Base-by-base conservation (phyloP, 192 early-diverging fungal species). In the Linnemannia zychae region DNA sequence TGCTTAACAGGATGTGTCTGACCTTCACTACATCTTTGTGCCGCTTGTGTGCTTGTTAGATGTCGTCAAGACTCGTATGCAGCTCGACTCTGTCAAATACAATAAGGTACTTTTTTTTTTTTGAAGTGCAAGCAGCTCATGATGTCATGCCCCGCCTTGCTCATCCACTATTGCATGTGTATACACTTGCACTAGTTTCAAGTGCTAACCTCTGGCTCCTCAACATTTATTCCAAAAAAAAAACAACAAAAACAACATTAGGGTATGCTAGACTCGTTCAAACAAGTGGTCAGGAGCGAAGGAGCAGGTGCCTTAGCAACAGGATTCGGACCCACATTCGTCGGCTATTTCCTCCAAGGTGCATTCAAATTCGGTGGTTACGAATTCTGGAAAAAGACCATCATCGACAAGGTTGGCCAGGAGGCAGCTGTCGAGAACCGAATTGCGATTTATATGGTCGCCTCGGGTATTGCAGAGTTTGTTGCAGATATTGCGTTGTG, bases 11-110 rank as follows among this genome's bases (percentile, higher is more conserved):
- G 40, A n/a, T n/a, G n/a, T 9, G 9, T 44, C 40, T 44, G 9
- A 44, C 4, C 40, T 44, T 44, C 9, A 6, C 40, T 44, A 9
- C 40, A 9, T 44, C 40, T 9, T 44, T 44, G 40, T 44, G 40
- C 9, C 40, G 40, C 9, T 44, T 9, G n/a, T n/a, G n/a, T 44
- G 3, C 40, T 31, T 63, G 28, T 44, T 94, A 77, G 94, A 95
- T 89, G 94, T 95, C 75, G 93, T 94, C 77, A 95, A 95, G 88
- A 94, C 93, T 47, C 87, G 93, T 69, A 95, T 95, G 72, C 94
- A 95, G 82, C 89, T 95, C 65, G 90, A 91, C 31, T 89, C 92
- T 79, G 80, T 75, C 31, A 50, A 80, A 34, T 94, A 92, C 87
- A 94, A 93, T 87, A 91, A 88, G 87, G 91, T 86, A 57, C 4